Evolutionary conservation across 129 eudicot genomes (phyloP).

Genomic region (Escallonia rubra): DNA sequence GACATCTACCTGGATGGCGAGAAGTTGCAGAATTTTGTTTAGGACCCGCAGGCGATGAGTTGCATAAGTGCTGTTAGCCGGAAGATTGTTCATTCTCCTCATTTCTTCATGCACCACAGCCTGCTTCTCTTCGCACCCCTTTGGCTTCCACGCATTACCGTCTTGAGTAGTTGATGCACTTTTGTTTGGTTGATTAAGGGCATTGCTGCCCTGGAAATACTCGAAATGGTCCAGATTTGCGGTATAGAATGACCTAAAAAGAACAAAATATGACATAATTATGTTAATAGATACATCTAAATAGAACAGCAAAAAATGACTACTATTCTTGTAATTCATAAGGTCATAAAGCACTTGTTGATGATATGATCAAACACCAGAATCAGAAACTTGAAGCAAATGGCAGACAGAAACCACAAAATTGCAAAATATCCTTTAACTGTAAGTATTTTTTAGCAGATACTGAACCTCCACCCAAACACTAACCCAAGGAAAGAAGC

Average conservation of each 20-base stretch:
- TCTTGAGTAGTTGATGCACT: conserved; percentile 8
- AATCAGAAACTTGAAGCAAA: too few species aligned
- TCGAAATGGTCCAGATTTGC: conserved; percentile 34
- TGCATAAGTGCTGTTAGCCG: conserved; percentile 63
- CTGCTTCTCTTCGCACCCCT: conserved; percentile 47
- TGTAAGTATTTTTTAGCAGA: too few species aligned
- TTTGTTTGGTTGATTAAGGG: conserved; percentile 11
- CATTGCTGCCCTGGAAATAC: conserved; percentile 22
- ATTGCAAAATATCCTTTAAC: too few species aligned
- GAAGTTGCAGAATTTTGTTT: conserved; percentile 64
- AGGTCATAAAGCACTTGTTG: too few species aligned
- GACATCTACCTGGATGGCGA: conserved; percentile 61
- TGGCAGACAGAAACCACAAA: too few species aligned
- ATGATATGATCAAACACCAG: too few species aligned
- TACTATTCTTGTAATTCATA: too few species aligned
- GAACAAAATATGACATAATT: too few species aligned
- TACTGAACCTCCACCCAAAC: too few species aligned
- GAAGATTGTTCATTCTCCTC: conserved; percentile 57
- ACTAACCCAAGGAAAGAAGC: too few species aligned
- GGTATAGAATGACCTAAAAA: background rate
- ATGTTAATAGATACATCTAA: too few species aligned
- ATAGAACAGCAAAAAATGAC: too few species aligned
- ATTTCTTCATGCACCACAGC: conserved; percentile 64
- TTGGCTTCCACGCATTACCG: conserved; percentile 33
- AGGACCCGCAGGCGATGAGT: conserved; percentile 71